Percentiles rank a stretch among this genome's conserved stretches.
Evolutionary conservation across 345 rosid genomes (phyloP).

Genomic region (Salix suchowensis): DNA sequence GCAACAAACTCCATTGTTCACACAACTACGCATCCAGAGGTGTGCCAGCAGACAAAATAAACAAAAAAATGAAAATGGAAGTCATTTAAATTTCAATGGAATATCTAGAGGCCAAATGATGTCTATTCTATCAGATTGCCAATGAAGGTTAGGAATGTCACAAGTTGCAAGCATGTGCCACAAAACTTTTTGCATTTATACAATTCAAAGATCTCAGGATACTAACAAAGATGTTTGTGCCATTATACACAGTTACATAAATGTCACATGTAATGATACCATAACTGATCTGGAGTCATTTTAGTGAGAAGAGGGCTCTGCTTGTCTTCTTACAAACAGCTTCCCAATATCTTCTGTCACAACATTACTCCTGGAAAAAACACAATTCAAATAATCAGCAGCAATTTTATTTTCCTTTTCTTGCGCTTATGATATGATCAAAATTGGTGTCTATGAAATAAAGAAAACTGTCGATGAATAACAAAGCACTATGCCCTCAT

Average conservation of each 20-base stretch:
- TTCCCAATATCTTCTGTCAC: constrained; percentile 88
- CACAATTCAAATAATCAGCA: constrained; percentile 15
- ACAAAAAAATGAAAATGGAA: background rate
- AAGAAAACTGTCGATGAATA: background rate
- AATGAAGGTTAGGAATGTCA: background rate
- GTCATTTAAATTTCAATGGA: background rate
- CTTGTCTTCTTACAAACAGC: constrained; percentile 62
- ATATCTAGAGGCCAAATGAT: background rate
- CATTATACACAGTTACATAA: constrained; percentile 13
- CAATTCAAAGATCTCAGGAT: constrained; percentile 1
- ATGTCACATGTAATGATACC: background rate
- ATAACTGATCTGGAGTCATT: constrained; percentile 11
- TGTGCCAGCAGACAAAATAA: too few species aligned
- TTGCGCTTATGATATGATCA: background rate
- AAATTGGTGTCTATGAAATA: background rate
- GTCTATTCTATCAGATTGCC: background rate
- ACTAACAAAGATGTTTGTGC: background rate
- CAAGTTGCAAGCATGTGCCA: background rate
- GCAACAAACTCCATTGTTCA: background rate
- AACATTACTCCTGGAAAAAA: constrained; percentile 69
- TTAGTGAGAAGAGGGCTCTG: constrained; percentile 37
- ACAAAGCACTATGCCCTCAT: background rate
- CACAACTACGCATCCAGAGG: background rate
- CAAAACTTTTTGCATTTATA: constrained; percentile 10
- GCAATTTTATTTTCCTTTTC: background rate